Evolutionary conservation across 305 asterid species (phyloP), one percentile per base, ranked within the genome.

Genomic region (Solanum hybrid): DNA sequence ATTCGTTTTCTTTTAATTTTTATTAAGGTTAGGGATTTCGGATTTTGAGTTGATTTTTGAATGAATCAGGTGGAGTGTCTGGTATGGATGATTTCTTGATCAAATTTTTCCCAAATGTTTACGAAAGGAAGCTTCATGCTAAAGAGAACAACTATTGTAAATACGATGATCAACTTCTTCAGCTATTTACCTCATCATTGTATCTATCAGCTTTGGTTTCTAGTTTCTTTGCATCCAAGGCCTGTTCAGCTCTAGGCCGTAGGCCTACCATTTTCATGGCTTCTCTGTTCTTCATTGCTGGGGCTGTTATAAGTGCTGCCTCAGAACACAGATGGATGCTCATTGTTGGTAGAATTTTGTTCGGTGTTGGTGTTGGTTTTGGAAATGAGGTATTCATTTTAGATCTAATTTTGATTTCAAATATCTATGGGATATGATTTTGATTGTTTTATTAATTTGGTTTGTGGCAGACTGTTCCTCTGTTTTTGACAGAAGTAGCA

Each of bases 101-200:
- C 7, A 91, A 93, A 38, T 95, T 95, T 88, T 95, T 93, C 76
- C 97, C 97, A 0, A 29, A 11, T 0, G 69, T 95, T 1, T 86
- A 93, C 12, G 93, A 90, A 40, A 92, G 94, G 36, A 96, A 92
- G 73, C 1, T 90, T 22, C 88, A 38, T 29, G 95, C 90, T 1
- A 14, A 34, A 4, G 97, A 95, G 87, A 90, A 93, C 90, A 95
- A 95, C 56, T 95, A 94, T 88, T 95, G 98, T 88, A 95, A 94
- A 90, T 95, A 93, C 14, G 96, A 95, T 9, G 96, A 95, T 89
- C 96, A 94, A 78, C 7, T 92, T 90, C 95, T 95, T 56, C 98
- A 96, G 89, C 95, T 96, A 7, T 96, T 96, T 92, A 96, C 98
- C 4, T 95, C 98, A 2, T 96, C 98, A 0, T 36, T 96, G 89